phyloP scores from a whole-genome alignment of 2,329 filamentous ascomycete genomes.

The Aureobasidium mangrovei region DNA sequence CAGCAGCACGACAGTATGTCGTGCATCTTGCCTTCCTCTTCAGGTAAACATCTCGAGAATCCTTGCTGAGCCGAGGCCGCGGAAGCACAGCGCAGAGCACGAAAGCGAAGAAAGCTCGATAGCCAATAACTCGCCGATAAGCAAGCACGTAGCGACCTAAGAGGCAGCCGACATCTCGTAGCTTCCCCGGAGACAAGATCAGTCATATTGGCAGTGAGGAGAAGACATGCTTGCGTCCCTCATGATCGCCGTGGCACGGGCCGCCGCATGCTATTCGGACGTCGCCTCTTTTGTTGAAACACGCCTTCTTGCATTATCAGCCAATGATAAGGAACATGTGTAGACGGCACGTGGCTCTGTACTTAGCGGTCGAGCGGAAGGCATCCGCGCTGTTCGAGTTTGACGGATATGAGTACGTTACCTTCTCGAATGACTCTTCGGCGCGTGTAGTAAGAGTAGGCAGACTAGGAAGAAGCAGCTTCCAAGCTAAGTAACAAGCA shows the following conservation, averaged over 20 bases:
- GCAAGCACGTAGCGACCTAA: not conserved
- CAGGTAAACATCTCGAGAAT: constrained; percentile 1
- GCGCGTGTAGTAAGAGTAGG: not conserved
- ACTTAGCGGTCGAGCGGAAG: not conserved
- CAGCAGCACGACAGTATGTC: constrained; percentile 5
- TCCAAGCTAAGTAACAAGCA: not conserved
- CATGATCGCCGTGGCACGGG: constrained; percentile 5
- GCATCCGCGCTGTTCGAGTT: too few relatives aligned
- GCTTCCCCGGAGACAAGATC: not conserved
- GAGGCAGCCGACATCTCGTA: not conserved
- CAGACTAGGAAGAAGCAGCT: not conserved
- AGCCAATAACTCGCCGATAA: constrained; percentile 9
- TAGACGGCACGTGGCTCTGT: not conserved
- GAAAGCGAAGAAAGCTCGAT: not conserved
- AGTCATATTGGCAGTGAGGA: not conserved
- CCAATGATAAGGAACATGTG: constrained; percentile 11
- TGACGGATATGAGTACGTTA: too few relatives aligned
- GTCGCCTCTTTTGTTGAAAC: constrained; percentile 5
- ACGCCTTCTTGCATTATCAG: constrained; percentile 3
- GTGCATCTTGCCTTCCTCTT: constrained; percentile 10
- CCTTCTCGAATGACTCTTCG: not conserved
- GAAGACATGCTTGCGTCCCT: not conserved
- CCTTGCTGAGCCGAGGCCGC: not conserved
- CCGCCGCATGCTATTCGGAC: constrained; percentile 6
- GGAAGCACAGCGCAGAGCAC: not conserved